Evolutionary conservation across 192 early-diverging fungal genomes (phyloP).

Genomic region (Backusella parvicylindrica): DNA sequence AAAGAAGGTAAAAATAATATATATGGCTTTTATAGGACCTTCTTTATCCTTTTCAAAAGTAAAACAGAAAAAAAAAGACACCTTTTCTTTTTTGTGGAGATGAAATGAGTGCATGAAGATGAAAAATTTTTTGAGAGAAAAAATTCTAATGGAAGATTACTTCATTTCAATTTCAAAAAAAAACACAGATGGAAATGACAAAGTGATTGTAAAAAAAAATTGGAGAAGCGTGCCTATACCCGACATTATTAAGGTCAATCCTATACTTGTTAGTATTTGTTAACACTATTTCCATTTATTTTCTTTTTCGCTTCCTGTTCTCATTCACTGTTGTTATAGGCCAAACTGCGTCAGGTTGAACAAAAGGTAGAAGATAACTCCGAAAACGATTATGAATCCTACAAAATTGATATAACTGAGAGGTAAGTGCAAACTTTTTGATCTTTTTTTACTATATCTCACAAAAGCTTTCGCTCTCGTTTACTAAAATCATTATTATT

Average conservation of each 20-base stretch:
- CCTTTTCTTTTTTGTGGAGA: background rate
- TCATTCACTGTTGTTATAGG: background rate
- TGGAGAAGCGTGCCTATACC: slow-evolving; percentile 27
- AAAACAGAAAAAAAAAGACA: background rate
- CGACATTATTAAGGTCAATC: slow-evolving; percentile 2
- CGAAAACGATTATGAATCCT: slow-evolving; percentile 9
- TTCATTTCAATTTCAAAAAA: slow-evolving; percentile 9
- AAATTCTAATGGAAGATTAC: slow-evolving; percentile 10
- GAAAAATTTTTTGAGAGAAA: background rate
- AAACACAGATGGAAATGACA: background rate
- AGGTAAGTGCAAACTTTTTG: too few relatives aligned
- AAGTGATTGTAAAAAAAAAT: background rate
- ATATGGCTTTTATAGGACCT: background rate
- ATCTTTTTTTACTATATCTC: too few relatives aligned
- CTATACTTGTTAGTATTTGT: slow-evolving; percentile 27
- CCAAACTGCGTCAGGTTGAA: slow-evolving; percentile 12
- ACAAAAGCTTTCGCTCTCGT: too few relatives aligned
- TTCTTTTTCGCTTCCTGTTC: background rate
- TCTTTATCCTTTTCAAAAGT: background rate
- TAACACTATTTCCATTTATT: background rate
- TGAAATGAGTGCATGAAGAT: slow-evolving; percentile 6
- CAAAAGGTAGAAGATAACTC: slow-evolving; percentile 8
- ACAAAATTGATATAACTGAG: slow-evolving; percentile 13
- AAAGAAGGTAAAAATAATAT: slow-evolving; percentile 26
- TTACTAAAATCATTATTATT: too few relatives aligned